Percentiles rank a stretch among this genome's conserved stretches.
Evolutionary conservation across 352 stramenopile genomes (phyloP).

Genomic region (Thalassiosira pacifica): DNA sequence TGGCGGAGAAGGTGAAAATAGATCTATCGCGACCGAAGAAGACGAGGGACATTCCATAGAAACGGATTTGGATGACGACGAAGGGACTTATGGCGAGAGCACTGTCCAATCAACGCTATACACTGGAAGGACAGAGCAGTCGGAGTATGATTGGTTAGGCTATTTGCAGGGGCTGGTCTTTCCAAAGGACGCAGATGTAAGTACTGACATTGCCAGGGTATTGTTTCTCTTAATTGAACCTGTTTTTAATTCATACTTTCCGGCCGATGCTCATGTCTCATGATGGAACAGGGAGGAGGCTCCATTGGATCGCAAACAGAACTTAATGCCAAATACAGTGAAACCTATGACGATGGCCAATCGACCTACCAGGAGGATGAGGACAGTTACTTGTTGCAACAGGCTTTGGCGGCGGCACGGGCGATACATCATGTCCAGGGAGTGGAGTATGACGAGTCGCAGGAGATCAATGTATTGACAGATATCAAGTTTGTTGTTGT

Average conservation of each 20-base stretch:
- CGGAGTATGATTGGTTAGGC: constrained; percentile 48
- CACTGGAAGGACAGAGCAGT: constrained; percentile 20
- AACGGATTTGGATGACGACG: constrained; percentile 42
- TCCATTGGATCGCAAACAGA: not conserved
- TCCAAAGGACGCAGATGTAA: constrained; percentile 43
- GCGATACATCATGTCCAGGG: constrained; percentile 76
- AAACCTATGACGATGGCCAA: constrained; percentile 20
- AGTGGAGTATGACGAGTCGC: constrained; percentile 73
- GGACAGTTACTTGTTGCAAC: constrained; percentile 60
- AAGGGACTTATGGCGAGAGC: constrained; percentile 50
- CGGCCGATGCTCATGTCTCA: not conserved
- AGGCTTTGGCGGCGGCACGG: constrained; percentile 67
- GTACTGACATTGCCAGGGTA: no score
- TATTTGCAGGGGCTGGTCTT: constrained; percentile 51
- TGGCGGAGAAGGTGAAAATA: not conserved
- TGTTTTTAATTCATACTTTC: constrained; percentile 6
- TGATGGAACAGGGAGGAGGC: constrained; percentile 1
- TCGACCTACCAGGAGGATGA: constrained; percentile 44
- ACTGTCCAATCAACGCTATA: constrained; percentile 26
- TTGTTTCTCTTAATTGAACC: no score
- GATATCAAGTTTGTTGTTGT: constrained; percentile 82
- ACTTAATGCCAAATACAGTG: constrained; percentile 19
- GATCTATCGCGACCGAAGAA: constrained; percentile 11
- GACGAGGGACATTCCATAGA: constrained; percentile 30
- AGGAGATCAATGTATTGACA: constrained; percentile 71